phyloP scores from a whole-genome alignment of 2,329 filamentous ascomycete genomes.

The Thelonectria blattea region DNA sequence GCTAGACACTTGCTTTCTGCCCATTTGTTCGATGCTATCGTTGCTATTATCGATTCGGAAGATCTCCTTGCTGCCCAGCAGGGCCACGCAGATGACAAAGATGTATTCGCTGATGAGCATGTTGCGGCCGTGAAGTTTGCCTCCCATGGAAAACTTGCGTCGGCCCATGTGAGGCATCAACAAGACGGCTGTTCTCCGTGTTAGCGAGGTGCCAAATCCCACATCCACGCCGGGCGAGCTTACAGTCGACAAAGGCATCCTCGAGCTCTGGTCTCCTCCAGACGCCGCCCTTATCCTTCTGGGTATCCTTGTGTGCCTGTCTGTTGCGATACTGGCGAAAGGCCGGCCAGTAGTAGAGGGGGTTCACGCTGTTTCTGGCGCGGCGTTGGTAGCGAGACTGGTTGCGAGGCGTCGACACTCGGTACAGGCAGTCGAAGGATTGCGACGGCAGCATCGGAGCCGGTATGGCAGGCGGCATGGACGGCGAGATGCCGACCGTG shows the following conservation, averaged over 20 bases:
- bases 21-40: conserved; percentile 53
- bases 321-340: conserved; percentile 71
- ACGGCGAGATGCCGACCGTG: conserved; percentile 50
- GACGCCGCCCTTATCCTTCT: conserved; percentile 65
- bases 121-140: conserved; percentile 70
- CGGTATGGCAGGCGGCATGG: conserved; percentile 55
- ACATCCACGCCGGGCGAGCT: conserved; percentile 10
- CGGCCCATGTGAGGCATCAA: conserved; percentile 71
- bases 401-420: conserved; percentile 46
- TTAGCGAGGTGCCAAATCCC: conserved; percentile 26
- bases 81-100: conserved; percentile 50
- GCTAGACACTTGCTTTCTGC: conserved; percentile 71
- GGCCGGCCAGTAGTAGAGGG: conserved; percentile 65
- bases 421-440: conserved; percentile 51
- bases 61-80: conserved; percentile 51
- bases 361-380: conserved; percentile 55
- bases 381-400: conserved; percentile 45
- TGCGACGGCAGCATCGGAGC: conserved; percentile 59
- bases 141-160: conserved; percentile 69
- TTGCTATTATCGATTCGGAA: conserved; percentile 52
- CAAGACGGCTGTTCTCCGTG: conserved; percentile 58
- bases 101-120: conserved; percentile 74
- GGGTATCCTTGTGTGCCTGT: conserved; percentile 66
- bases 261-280: conserved; percentile 62
- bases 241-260: conserved; percentile 71